Base-by-base conservation (phyloP, 768 basidiomycete genomes). In the Collybia mongolica region DNA sequence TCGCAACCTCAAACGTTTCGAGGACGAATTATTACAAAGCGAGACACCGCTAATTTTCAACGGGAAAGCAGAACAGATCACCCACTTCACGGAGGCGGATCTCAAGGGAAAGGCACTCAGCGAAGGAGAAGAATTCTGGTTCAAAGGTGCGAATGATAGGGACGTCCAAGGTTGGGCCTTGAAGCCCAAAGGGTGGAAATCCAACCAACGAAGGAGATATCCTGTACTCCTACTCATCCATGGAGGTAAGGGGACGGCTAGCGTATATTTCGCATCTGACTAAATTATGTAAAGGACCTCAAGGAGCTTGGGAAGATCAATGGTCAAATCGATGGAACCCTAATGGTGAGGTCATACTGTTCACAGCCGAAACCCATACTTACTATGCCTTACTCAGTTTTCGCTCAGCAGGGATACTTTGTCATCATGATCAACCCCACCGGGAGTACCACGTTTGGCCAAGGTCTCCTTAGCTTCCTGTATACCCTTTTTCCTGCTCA, bases 291-390 rank as follows among this genome's bases (percentile, higher is more conserved):
- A 20, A 20, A 72, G 85, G 86, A 15, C 88, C 89, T 5, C 86
- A 92, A 62, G 76, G 84, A 23, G 90, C 88, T 42, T 97, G 93
- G 94, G 83, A 85, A 56, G 94, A 97, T 61, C 76, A 82, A 39
- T 98, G 95, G 95, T 87, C 84, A 2, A 94, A 83, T 23, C 74
- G 93, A 47, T 96, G 95, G 95, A 98, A 97, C 68, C 89, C 86
- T 0, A 90, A 93, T 59, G 75, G 88, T 88, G 49, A 47, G 7
- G 4, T 32, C 20, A 4, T 51, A 49, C 51, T 15, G 48, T 39
- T 42, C 6, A 22, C 23, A 19, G 6, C 48, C 9, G 14, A 38
- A 12, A 17, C 7, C 18, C 11, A 14, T 40, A 38, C 37, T 37
- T 37, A 47, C 24, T 20, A 29, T 40, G 22, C 24, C 32, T 23